Evolutionary conservation across 1,284 basidiomycete species (phyloP).

Genomic region (Rhodotorula glutinis): DNA sequence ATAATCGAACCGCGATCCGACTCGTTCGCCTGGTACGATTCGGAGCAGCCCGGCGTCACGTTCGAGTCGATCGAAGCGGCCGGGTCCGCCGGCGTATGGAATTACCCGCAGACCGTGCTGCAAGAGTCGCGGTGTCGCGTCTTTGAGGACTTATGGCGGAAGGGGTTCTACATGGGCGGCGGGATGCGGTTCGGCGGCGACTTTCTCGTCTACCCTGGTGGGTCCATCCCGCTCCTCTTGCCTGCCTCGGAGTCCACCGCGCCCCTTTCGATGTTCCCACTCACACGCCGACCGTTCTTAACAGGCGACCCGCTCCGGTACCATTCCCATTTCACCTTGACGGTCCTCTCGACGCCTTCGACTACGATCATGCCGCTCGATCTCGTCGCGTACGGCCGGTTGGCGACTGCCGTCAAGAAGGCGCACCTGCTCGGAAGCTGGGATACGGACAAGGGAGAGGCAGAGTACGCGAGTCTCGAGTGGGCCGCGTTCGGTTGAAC

Average conservation of each 20-base stretch:
- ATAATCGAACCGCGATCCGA: conserved; percentile 59
- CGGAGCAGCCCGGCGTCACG: conserved; percentile 45
- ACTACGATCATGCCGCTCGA: conserved; percentile 75
- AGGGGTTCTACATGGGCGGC: conserved; percentile 78
- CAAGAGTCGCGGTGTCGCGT: conserved; percentile 70
- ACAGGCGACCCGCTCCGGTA: conserved; percentile 91
- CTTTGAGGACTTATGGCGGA: conserved; percentile 73
- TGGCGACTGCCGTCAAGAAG: conserved; percentile 98
- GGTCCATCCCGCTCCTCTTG: conserved; percentile 36
- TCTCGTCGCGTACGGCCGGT: conserved; percentile 86
- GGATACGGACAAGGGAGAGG: conserved; percentile 60
- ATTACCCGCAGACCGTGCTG: conserved; percentile 62
- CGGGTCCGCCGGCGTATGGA: conserved; percentile 67
- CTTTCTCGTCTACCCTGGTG: conserved; percentile 92
- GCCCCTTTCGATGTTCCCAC: too few relatives aligned
- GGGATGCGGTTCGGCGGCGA: conserved; percentile 94
- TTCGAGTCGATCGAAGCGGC: conserved; percentile 64
- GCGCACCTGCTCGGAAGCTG: conserved; percentile 85
- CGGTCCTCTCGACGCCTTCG: conserved; percentile 66
- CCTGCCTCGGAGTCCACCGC: background rate
- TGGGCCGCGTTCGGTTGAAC: conserved; percentile 40
- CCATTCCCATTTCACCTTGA: conserved; percentile 92
- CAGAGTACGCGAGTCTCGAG: conserved; percentile 32
- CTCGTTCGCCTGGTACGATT: conserved; percentile 61
- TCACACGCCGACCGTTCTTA: background rate